A percentile compares a stretch with the other conserved stretches of the same genome.
Conservation (phyloP, 2,329 filamentous ascomycete species). For the Davidsoniella virescens region DNA sequence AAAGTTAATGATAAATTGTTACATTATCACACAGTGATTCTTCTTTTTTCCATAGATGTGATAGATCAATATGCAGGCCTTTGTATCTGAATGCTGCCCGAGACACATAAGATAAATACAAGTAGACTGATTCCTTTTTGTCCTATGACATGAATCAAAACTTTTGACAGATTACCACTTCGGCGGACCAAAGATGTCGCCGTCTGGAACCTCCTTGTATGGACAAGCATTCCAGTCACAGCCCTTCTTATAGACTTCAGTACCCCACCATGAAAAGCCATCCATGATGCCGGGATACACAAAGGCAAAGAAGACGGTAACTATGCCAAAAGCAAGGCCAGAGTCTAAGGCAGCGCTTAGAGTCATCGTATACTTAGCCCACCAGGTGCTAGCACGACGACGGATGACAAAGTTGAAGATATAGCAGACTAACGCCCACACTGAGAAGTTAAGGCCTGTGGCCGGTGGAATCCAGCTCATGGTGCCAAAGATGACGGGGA, state of each 20-base stretch:
- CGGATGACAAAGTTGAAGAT: constrained; percentile 67
- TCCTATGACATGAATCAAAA: neutral
- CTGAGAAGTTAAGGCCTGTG: constrained; percentile 71
- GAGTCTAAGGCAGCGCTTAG: constrained; percentile 70
- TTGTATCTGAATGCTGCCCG: no score
- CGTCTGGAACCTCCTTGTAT: constrained; percentile 46
- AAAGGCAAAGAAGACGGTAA: constrained; percentile 73
- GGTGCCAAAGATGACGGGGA: constrained; percentile 69
- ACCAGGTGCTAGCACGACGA: constrained; percentile 56
- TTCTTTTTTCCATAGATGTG: no score
- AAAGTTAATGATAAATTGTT: neutral
- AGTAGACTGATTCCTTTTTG: no score
- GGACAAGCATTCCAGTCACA: constrained; percentile 75
- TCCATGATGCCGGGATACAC: constrained; percentile 65
- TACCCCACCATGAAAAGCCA: constrained; percentile 74
- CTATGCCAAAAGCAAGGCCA: constrained; percentile 64
- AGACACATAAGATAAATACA: no score
- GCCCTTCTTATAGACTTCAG: constrained; percentile 67
- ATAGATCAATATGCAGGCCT: no score
- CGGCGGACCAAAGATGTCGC: constrained; percentile 49
- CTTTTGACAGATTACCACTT: constrained; percentile 28
- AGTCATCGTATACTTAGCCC: constrained; percentile 86
- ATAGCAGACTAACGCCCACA: constrained; percentile 75
- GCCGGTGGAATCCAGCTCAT: constrained; percentile 79
- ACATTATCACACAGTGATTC: no score